Base-by-base conservation (phyloP, 306 rosid genomes). In the Vicia villosa region DNA sequence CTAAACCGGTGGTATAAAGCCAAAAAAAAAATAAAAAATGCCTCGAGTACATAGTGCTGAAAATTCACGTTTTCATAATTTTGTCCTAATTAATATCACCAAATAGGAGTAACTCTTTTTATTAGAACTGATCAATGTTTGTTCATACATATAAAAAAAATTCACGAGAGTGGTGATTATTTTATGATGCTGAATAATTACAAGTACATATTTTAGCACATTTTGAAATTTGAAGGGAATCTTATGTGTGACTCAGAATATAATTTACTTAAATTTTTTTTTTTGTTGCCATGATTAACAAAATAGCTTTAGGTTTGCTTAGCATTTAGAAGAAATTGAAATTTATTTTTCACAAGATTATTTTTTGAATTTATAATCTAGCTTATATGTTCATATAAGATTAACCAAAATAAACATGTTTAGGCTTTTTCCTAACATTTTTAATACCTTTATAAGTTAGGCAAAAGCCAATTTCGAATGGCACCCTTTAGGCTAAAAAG, bases 391-490 rank as follows among this genome's bases (percentile, higher is more conserved):
- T 32, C 37, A 32, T 32, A 8, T 34, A 24, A 24, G 28, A 24
- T 24, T 24, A 34, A 34, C 38, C 10, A 34, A 34, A 34, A 7
- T 34, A 34, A 34, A 34, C 38, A 34, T 34, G 68, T n/a, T 17
- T 16, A 19, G 5, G 17, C 6, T 57, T 57, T n/a, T 71, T 24
- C 37, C 38, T 1, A 30, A 14, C 5, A 4, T 51, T 34, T 49
- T 42, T 41, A 55, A 56, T 68, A 54, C 37, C 46, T 68, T 52
- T 59, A 12, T 56, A 69, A 49, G 70, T 30, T 57, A 63, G 73
- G 80, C 38, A 81, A 79, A 75, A 49, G 87, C 63, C 87, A 73
- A 66, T 40, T 79, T 45, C 50, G 42, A 72, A 64, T 58, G 80
- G 36, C 49, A 45, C 34, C 70, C 54, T 21, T 68, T 43, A 46